These are phyloP conservation scores for Brassica incana DNA, from an alignment of 345 rosid species.

Conservation along the genomic window DNA sequence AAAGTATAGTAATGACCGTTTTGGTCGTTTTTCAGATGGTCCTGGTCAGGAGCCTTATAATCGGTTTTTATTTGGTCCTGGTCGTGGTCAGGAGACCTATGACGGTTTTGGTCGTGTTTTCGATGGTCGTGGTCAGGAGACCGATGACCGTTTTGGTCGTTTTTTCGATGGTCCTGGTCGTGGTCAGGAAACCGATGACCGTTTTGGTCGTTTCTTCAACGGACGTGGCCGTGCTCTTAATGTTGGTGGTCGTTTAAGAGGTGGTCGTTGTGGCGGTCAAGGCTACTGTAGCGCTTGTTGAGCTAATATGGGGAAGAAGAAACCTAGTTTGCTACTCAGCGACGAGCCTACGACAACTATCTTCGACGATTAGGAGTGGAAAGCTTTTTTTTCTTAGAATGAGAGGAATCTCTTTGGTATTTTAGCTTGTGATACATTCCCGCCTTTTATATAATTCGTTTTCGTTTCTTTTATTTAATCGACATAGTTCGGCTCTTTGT, in stretches of 20 bases:
- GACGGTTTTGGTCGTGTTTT: no score
- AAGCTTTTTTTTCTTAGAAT: background rate
- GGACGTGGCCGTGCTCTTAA: background rate
- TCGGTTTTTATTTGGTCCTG: background rate
- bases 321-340: background rate
- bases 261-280: constrained; percentile 1
- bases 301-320: background rate
- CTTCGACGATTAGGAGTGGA: background rate
- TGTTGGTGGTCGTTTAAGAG: background rate
- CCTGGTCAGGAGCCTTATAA: background rate
- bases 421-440: no score
- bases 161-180: no score
- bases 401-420: no score
- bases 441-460: background rate
- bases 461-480: background rate
- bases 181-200: no score
- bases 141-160: no score
- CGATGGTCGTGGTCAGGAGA: no score
- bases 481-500: background rate
- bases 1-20: no score
- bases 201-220: no score
- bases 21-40: background rate
- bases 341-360: background rate
- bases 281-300: background rate
- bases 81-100: background rate